Evolutionary conservation across 2,329 filamentous ascomycete species (phyloP).

Genomic region (Cladosporium halotolerans): DNA sequence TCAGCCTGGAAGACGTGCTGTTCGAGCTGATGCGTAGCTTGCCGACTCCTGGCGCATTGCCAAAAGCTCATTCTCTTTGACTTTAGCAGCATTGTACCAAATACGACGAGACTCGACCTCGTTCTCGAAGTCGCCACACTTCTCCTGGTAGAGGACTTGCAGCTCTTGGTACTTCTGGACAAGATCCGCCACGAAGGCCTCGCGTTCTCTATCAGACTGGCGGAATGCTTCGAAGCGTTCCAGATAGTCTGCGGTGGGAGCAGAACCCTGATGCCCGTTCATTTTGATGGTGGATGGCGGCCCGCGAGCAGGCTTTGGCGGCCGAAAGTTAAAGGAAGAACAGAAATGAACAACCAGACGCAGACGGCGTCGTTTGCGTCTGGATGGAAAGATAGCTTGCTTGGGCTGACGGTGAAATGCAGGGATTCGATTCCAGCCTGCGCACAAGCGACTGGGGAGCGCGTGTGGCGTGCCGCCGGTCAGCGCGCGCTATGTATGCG

Average conservation of each 20-base stretch:
- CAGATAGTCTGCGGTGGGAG: conserved; percentile 12
- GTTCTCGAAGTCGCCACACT: conserved; percentile 32
- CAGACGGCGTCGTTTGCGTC: too few relatives aligned
- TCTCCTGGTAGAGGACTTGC: conserved; percentile 28
- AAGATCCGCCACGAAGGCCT: conserved; percentile 27
- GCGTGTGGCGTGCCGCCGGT: neutral
- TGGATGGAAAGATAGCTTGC: too few relatives aligned
- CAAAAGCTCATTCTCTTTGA: conserved; percentile 16
- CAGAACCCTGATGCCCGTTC: conserved; percentile 16
- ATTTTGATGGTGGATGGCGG: conserved; percentile 5
- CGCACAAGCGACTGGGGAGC: conserved; percentile 1
- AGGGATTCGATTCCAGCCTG: neutral
- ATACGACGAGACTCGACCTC: conserved; percentile 31
- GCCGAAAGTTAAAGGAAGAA: conserved; percentile 2
- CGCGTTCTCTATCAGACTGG: conserved; percentile 26
- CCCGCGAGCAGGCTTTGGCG: conserved; percentile 1
- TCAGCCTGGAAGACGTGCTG: neutral
- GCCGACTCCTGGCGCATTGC: conserved; percentile 23
- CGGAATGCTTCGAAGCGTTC: conserved; percentile 28
- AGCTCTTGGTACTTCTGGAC: conserved; percentile 28
- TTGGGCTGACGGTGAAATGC: neutral
- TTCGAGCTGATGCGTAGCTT: neutral
- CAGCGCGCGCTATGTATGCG: neutral
- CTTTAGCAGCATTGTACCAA: conserved; percentile 26
- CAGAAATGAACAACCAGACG: too few relatives aligned